phyloP scores from a whole-genome alignment of 208 protist species.

The Entamoeba invadens region DNA sequence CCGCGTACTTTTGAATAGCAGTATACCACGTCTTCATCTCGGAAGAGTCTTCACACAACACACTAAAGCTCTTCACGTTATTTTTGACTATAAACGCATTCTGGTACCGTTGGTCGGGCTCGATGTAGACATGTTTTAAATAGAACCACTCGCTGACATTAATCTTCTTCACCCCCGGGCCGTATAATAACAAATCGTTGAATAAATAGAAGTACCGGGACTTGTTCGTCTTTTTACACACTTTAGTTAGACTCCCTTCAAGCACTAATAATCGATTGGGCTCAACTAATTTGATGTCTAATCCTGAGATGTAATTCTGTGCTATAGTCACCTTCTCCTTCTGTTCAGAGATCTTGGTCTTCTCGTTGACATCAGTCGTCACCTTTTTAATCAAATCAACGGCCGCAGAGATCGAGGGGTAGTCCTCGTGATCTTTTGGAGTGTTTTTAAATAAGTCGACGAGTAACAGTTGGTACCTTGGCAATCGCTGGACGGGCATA shows the following conservation, averaged over 20 bases:
- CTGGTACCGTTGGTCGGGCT: background rate
- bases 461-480: background rate
- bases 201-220: background rate
- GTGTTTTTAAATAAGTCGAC: background rate
- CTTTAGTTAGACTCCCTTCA: background rate
- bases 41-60: background rate
- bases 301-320: background rate
- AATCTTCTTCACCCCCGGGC: background rate
- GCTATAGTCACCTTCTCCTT: background rate
- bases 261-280: background rate
- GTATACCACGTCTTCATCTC: background rate
- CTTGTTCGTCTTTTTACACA: background rate
- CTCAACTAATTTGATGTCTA: background rate
- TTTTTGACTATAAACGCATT: background rate
- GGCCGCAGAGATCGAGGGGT: background rate
- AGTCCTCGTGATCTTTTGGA: background rate
- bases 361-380: background rate
- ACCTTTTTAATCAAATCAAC: background rate
- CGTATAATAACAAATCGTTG: background rate
- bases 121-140: background rate
- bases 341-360: background rate
- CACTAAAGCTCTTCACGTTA: background rate
- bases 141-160: background rate
- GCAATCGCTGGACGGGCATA: background rate
- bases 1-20: background rate